Base-by-base conservation (phyloP, 495 filamentous ascomycete genomes). In the Podospora pseudocomata region DNA sequence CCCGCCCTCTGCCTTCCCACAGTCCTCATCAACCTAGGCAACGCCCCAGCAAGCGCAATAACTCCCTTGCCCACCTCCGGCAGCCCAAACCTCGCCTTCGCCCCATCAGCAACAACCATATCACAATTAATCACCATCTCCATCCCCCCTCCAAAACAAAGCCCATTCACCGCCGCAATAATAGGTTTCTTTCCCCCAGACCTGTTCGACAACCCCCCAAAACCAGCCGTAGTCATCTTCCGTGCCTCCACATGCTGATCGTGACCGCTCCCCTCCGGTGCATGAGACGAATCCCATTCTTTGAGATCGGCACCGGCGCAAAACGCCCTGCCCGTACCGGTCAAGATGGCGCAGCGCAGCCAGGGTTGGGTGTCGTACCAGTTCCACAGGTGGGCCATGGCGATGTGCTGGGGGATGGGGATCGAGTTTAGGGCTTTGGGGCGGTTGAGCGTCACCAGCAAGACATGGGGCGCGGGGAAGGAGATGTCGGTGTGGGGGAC, bases 161-260 rank as follows among this genome's bases (percentile, higher is more conserved):
- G 80, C 5, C 92, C 92, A 73, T 93, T 92, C 18, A 95, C 89
- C 4, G 92, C 92, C 4, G 90, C 89, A 69, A 96, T 88, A 26
- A 96, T 81, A 3, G 92, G 92, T 70, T 90, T 90, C 75, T 86
- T 87, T 26, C 84, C 86, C 28, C 84, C 86, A 5, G 70, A 69
- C 16, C 83, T 74, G 66, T 84, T 80, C 61, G 81, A 84, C 18
- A 85, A 73, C 2, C 83, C 83, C 44, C 79, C 79, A 65, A 86
- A 86, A 54, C 83, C 83, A n/a, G 70, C 60, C n/a, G 67, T 57
- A 6, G 54, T 28, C 69, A 68, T 66, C 64, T 54, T 82, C 78
- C 80, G 79, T 79, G 78, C 82, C 80, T 78, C 60, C 19, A 27
- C 32, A 55, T 59, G 30, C 18, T 62, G 30, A 16, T 55, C 19